Evolutionary conservation across 495 filamentous ascomycete genomes (phyloP).

Genomic region (Talaromyces liani): DNA sequence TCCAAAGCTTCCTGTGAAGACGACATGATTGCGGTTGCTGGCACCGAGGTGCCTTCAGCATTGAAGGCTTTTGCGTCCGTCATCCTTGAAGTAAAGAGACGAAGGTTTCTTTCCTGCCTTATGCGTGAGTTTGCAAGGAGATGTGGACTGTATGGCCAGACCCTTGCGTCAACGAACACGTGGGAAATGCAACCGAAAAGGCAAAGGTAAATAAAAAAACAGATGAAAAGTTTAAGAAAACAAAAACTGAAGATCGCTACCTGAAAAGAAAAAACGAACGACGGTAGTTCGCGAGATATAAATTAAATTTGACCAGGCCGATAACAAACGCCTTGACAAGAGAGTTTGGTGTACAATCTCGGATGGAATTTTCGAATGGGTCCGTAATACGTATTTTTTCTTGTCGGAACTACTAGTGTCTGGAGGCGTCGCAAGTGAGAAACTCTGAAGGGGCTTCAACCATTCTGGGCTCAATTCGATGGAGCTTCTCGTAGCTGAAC

Average conservation of each 20-base stretch:
- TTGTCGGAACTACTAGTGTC: not conserved
- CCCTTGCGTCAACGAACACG: not conserved
- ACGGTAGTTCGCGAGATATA: not conserved
- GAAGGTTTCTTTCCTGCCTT: no score
- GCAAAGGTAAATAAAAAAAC: not conserved
- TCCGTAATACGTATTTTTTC: not conserved
- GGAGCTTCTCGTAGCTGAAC: not conserved
- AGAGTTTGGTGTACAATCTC: not conserved
- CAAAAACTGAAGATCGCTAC: not conserved
- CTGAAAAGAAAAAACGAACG: not conserved
- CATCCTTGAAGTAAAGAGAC: not conserved
- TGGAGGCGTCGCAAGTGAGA: not conserved
- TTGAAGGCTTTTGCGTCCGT: not conserved
- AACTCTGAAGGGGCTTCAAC: not conserved
- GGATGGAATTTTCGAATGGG: not conserved
- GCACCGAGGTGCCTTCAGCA: not conserved
- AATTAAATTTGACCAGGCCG: not conserved
- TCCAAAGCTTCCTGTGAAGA: slow-evolving; percentile 25
- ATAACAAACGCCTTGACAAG: not conserved
- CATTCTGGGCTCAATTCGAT: not conserved
- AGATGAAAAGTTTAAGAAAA: not conserved
- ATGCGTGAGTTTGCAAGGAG: no score
- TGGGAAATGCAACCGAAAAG: not conserved
- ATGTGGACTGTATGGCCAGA: not conserved
- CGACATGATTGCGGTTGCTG: not conserved